Conservation (phyloP, 2,329 filamentous ascomycete genomes). For the Grosmannia serpens region DNA sequence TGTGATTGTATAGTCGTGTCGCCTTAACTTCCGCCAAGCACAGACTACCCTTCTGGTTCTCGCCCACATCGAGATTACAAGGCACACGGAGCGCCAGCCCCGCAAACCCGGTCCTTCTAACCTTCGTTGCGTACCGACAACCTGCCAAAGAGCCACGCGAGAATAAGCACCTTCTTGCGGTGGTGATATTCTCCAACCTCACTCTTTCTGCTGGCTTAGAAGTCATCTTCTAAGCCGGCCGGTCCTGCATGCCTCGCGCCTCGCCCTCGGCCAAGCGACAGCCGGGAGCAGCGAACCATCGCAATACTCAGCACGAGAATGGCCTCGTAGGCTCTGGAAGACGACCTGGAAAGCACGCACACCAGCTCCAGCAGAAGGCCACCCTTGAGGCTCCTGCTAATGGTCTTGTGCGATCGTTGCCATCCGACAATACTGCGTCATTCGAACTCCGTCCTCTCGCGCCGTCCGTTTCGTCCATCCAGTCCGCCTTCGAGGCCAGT, state of each 20-base stretch:
- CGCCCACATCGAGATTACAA: neutral
- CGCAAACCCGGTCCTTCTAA: neutral
- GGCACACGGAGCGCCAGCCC: neutral
- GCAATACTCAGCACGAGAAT: slow-evolving; percentile 75
- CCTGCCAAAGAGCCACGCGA: neutral
- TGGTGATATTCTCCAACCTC: neutral
- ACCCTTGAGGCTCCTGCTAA: slow-evolving; percentile 24
- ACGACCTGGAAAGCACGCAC: slow-evolving; percentile 28
- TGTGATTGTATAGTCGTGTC: neutral
- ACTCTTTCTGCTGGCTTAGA: slow-evolving; percentile 27
- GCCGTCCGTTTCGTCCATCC: neutral
- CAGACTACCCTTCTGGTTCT: neutral
- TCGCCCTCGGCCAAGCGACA: slow-evolving; percentile 50
- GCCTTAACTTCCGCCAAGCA: neutral
- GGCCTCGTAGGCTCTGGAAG: slow-evolving; percentile 70
- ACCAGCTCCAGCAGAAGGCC: slow-evolving; percentile 22
- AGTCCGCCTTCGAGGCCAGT: neutral
- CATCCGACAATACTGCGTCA: neutral
- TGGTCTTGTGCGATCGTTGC: slow-evolving; percentile 1
- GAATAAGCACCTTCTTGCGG: neutral
- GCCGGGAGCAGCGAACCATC: slow-evolving; percentile 49
- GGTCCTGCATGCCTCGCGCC: slow-evolving; percentile 48
- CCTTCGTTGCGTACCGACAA: neutral
- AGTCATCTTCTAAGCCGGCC: slow-evolving; percentile 30
- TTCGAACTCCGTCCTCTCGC: neutral